Evolutionary conservation across 306 rosid genomes (phyloP).

Genomic region (Castanea mollissima): DNA sequence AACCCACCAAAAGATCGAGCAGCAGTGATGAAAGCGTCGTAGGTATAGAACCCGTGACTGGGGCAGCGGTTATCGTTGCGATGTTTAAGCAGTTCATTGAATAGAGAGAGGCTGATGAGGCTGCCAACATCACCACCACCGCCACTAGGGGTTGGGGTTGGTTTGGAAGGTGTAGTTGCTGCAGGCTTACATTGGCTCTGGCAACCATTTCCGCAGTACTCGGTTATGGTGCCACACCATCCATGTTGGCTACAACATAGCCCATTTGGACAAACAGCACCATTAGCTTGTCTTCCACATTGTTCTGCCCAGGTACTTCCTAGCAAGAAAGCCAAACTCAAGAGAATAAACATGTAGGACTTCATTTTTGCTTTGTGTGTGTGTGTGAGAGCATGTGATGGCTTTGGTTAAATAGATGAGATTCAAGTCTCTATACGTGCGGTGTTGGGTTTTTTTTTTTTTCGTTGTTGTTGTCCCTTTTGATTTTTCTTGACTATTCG

Average conservation of each 20-base stretch:
- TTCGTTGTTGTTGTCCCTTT: no score
- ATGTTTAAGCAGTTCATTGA: constrained; percentile 45
- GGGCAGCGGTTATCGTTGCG: constrained; percentile 32
- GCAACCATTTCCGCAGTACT: neutral
- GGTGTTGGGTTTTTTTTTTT: no score
- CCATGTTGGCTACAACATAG: constrained; percentile 20
- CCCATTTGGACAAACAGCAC: neutral
- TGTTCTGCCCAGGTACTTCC: constrained; percentile 1
- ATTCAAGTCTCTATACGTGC: no score
- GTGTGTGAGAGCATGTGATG: neutral
- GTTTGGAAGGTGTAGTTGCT: neutral
- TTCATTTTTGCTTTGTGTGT: neutral
- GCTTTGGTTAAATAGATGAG: neutral
- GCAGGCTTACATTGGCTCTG: neutral
- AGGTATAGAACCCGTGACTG: constrained; percentile 46
- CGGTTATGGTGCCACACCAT: neutral
- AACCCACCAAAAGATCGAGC: constrained; percentile 42
- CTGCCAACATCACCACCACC: constrained; percentile 11
- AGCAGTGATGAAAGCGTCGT: constrained; percentile 54
- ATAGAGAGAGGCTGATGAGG: constrained; percentile 32
- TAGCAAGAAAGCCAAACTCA: neutral
- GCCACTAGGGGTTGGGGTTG: neutral
- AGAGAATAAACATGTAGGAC: neutral
- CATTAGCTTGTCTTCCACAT: constrained; percentile 30
- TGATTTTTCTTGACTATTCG: no score